phyloP scores from a whole-genome alignment of 169 alveolate genomes.

The Cryptosporidium sp. region DNA sequence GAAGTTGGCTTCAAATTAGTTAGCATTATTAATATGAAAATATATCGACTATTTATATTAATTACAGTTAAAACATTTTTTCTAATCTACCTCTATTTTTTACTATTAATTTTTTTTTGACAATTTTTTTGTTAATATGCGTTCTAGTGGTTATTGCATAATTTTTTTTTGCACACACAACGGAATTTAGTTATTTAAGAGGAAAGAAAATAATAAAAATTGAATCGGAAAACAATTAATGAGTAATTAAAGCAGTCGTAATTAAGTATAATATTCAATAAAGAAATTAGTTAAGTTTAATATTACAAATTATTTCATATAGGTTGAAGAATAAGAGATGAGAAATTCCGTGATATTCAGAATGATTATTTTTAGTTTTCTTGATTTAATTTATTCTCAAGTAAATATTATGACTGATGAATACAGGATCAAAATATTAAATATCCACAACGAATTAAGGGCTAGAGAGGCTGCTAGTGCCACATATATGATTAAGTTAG shows the following conservation, averaged over 20 bases:
- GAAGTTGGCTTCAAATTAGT: not conserved
- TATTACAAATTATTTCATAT: too few species aligned
- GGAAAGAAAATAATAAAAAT: not conserved
- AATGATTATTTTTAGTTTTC: not conserved
- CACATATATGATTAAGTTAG: slow-evolving; percentile 77
- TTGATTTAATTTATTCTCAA: slow-evolving; percentile 18
- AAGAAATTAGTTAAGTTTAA: not conserved
- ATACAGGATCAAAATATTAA: slow-evolving; percentile 76
- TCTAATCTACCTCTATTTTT: not conserved
- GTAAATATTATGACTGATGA: slow-evolving; percentile 63
- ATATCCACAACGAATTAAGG: slow-evolving; percentile 77
- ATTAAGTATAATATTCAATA: not conserved
- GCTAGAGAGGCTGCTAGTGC: slow-evolving; percentile 78
- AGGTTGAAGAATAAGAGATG: not conserved
- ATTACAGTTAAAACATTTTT: not conserved
- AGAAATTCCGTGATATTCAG: not conserved
- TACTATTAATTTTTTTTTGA: not conserved
- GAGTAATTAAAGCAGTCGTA: not conserved
- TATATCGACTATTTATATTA: not conserved
- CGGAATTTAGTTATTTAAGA: slow-evolving; percentile 13
- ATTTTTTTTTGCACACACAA: slow-evolving; percentile 33
- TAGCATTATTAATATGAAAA: too few species aligned
- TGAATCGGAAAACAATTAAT: not conserved
- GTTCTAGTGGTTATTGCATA: slow-evolving; percentile 37
- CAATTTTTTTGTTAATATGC: not conserved